Percentiles rank a stretch among this genome's conserved stretches.
phyloP scores from a whole-genome alignment of 2,329 filamentous ascomycete species.

The Aspergillus novoparasiticus region DNA sequence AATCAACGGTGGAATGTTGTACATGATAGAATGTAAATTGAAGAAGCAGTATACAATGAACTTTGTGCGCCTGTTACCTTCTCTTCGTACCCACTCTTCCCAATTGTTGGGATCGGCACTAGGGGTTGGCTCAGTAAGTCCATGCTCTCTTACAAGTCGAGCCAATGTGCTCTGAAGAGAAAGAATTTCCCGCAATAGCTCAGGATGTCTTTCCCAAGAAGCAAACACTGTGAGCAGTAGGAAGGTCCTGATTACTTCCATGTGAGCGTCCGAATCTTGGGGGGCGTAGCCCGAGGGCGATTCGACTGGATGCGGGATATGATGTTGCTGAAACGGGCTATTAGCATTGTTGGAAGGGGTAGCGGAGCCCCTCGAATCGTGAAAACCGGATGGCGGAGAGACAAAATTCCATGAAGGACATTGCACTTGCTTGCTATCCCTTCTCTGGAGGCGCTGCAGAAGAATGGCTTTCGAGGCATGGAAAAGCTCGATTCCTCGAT shows the following conservation, averaged over 20 bases:
- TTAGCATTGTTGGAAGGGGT: conserved; percentile 44
- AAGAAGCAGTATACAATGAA: conserved; percentile 61
- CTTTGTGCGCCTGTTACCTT: conserved; percentile 58
- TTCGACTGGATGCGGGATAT: conserved; percentile 34
- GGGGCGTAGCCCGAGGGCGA: conserved; percentile 33
- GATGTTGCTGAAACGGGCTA: conserved; percentile 48
- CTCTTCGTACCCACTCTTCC: conserved; percentile 57
- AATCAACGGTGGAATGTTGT: conserved; percentile 62
- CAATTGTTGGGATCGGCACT: conserved; percentile 50
- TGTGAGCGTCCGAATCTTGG: conserved; percentile 50
- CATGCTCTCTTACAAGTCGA: conserved; percentile 58
- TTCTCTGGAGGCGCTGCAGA: conserved; percentile 53
- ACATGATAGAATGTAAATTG: conserved; percentile 64
- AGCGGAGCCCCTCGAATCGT: conserved; percentile 45
- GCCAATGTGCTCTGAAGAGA: conserved; percentile 60
- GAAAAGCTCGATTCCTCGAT: conserved; percentile 58
- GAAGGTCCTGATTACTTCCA: conserved; percentile 55
- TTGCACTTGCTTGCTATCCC: conserved; percentile 50
- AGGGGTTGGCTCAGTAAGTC: conserved; percentile 41
- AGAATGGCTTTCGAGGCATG: conserved; percentile 59
- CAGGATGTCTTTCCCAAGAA: conserved; percentile 61
- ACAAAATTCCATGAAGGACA: conserved; percentile 47
- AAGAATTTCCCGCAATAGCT: conserved; percentile 59
- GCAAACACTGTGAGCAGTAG: conserved; percentile 60
- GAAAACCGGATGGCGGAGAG: conserved; percentile 39